Conservation (phyloP, 371 early-diverging fungal genomes). For the Globomyces sp. region DNA sequence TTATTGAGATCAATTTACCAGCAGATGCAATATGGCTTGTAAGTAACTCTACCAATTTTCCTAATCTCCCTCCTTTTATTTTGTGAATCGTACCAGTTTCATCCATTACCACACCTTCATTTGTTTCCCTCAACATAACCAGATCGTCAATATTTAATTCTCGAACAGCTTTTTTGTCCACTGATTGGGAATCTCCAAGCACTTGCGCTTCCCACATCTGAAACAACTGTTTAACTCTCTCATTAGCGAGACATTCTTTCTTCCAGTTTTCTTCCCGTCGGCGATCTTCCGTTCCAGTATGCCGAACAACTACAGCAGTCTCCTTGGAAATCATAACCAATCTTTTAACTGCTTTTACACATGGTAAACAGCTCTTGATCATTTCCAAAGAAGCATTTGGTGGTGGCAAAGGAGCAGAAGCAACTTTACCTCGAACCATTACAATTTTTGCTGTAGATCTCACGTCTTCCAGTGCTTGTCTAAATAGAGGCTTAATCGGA, state of each 20-base stretch:
- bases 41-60: conserved; percentile 41
- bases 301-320: conserved; percentile 23
- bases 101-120: conserved; percentile 36
- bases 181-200: conserved; percentile 13
- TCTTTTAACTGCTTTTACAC: conserved; percentile 42
- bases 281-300: conserved; percentile 28
- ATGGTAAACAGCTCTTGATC: conserved; percentile 41
- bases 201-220: conserved; percentile 41
- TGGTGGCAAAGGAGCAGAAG: conserved; percentile 43
- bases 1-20: background rate
- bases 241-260: conserved; percentile 37
- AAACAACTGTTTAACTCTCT: conserved; percentile 43
- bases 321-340: conserved; percentile 38
- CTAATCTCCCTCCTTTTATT: conserved; percentile 45
- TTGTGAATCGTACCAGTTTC: conserved; percentile 1
- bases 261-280: conserved; percentile 33
- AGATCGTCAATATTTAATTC: conserved; percentile 16
- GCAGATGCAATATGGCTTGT: conserved; percentile 26
- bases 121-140: conserved; percentile 21
- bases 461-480: conserved; percentile 28
- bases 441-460: conserved; percentile 25
- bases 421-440: conserved; percentile 37
- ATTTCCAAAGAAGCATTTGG: conserved; percentile 40
- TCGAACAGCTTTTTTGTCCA: conserved; percentile 1
- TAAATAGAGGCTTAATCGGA: conserved; percentile 24